Evolutionary conservation across 345 rosid genomes (phyloP), one percentile per base, ranked within the genome.

Genomic region (Eucalyptus sp.): DNA sequence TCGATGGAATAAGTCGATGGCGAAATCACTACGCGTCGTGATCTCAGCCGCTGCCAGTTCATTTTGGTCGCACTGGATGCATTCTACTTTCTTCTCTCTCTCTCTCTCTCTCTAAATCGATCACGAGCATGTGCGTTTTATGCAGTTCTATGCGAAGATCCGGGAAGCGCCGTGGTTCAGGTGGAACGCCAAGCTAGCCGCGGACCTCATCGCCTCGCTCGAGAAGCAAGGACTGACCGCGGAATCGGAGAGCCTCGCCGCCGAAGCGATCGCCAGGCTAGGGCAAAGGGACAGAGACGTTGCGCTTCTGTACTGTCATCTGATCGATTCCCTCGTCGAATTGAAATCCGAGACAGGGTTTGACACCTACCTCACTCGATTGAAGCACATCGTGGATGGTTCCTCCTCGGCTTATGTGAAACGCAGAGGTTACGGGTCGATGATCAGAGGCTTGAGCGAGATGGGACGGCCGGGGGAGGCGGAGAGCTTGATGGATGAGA

Each of bases 131-230:
- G 0, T 86, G 20, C 54, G 48, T 31, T 25, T 85, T 54, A 68
- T 87, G 88, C 93, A 94, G 96, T 90, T 97, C 86, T 97, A 96
- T 87, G 88, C 89, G 44, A 95, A 91, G 89, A 95, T 97, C 22
- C 91, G 89, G 79, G 91, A 96, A 92, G 92, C 97, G 29, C 87
- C 96, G 2, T 97, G 99, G 99, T 96, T 95, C 88, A 88, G 92
- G 86, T 97, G 99, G 99, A 95, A 97, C 86, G 93, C 97, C 2
- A 96, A 95, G 94, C 91, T 97, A 86, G 94, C 93, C 22, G 97
- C 99, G 8, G 91, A 95, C 17, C 92, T 97, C 86, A 89, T 91
- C 41, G 95, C 97, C n/a, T 88, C 91, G 60, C 94, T 97, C 33
- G 93, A 93, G 87, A 96, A 91, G 80, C 97, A 90, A 89, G 97